Evolutionary conservation across 352 stramenopile species (phyloP).

Genomic region (Phytophthora ramorum): DNA sequence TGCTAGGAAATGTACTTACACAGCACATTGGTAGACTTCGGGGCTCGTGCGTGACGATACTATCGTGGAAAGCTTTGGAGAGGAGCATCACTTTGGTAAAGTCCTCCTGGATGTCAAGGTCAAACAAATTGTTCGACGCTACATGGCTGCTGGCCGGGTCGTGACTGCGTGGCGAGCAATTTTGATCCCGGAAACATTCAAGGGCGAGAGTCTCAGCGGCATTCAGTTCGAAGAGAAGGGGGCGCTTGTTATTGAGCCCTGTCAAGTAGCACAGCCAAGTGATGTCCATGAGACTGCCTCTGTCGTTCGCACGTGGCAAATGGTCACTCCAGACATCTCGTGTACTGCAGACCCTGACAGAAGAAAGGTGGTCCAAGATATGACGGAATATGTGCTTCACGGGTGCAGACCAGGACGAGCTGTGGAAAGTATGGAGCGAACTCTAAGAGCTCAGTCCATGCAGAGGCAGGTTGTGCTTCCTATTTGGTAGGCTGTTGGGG

Average conservation of each 20-base stretch:
- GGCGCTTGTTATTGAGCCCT: slow-evolving; percentile 60
- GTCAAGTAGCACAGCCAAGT: slow-evolving; percentile 6
- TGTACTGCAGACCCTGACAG: background rate
- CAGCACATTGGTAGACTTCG: background rate
- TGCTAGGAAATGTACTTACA: background rate
- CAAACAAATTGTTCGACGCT: slow-evolving; percentile 54
- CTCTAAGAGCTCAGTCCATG: slow-evolving; percentile 26
- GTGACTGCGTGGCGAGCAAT: slow-evolving; percentile 55
- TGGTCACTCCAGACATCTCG: slow-evolving; percentile 36
- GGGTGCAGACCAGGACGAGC: slow-evolving; percentile 30
- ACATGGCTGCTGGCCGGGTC: slow-evolving; percentile 41
- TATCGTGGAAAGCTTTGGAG: slow-evolving; percentile 63
- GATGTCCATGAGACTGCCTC: slow-evolving; percentile 9
- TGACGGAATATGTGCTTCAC: slow-evolving; percentile 41
- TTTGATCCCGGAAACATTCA: slow-evolving; percentile 57
- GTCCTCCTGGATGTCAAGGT: slow-evolving; percentile 51
- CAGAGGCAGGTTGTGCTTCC: background rate
- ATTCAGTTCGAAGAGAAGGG: slow-evolving; percentile 61
- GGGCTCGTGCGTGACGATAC: slow-evolving; percentile 47
- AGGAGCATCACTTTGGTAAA: slow-evolving; percentile 53
- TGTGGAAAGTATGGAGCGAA: slow-evolving; percentile 48
- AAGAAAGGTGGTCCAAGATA: slow-evolving; percentile 36
- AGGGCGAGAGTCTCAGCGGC: slow-evolving; percentile 39
- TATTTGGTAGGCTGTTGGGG: no score
- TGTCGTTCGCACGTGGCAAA: slow-evolving; percentile 50